Base-by-base conservation (phyloP, 345 rosid genomes). In the Eucalyptus sp. region DNA sequence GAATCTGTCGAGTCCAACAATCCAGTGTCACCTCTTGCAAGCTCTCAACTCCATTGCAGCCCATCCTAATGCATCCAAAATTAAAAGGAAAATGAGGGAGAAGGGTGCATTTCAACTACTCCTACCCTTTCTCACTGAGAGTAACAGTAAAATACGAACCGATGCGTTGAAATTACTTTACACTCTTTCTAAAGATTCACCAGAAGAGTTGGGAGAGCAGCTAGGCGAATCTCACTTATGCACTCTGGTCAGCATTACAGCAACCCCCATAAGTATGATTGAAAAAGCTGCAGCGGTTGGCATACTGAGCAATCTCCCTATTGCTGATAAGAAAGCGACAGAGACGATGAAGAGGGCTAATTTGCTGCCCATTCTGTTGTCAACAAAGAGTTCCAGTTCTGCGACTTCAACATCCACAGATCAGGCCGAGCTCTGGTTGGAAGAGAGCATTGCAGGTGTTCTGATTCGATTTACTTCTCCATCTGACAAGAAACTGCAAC, bases 81-180 rank as follows among this genome's bases (percentile, higher is more conserved):
- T 95, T 16, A 90, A 95, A 88, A 93, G 92, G 86, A 95, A 93
- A 89, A 95, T 96, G 96, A 94, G 92, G 89, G 95, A 95, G 93
- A 95, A 91, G 86, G 92, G 96, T 20, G 95, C 95, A 14, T 71
- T 94, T 81, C 96, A 92, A 91, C 94, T 96, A 60, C 95, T 96
- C 22, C 90, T 95, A 62, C 98, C 96, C n/a, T 96, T 96, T 46
- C 91, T 96, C 44, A 86, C 87, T 3, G 98, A 95, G 60, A 90
- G 86, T 85, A 92, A 90, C 86, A 25, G 62, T 17, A 95, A 93
- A 87, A 91, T 91, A 89, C 93, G 96, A 92, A 90, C 88, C 9
- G 91, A 89, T 7, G 94, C 96, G 6, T 87, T 96, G 90, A 91
- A 95, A 91, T 93, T 96, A 89, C 90, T 96, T 33, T 89, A 88